Conservation (phyloP, 208 protist species). For the Wallacemonas sp. region DNA sequence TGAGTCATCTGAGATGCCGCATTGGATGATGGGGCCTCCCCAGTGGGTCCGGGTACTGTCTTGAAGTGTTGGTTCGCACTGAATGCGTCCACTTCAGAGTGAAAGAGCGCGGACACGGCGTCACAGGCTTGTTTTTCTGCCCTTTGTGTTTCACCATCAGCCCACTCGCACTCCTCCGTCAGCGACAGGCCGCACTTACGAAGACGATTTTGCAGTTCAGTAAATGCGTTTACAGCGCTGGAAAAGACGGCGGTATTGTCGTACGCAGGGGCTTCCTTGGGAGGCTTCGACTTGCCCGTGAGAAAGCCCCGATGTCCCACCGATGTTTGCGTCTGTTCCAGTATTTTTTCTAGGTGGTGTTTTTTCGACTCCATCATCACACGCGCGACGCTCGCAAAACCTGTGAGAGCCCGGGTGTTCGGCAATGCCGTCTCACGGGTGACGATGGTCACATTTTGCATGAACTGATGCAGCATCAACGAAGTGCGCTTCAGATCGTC, state of each 20-base stretch:
- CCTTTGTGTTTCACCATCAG: background rate
- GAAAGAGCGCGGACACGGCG: background rate
- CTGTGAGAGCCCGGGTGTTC: background rate
- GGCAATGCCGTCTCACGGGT: background rate
- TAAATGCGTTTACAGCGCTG: background rate
- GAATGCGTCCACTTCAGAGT: background rate
- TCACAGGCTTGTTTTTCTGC: background rate
- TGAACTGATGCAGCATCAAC: slow-evolving; percentile 6
- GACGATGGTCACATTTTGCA: slow-evolving; percentile 7
- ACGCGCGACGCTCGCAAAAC: background rate
- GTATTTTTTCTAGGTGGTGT: background rate
- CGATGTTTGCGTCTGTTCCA: background rate
- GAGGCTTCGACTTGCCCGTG: slow-evolving; percentile 2
- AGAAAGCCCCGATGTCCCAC: background rate
- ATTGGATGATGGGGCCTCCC: background rate
- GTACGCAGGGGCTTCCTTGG: slow-evolving; percentile 10
- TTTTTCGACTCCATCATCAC: background rate
- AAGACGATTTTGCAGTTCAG: slow-evolving; percentile 1
- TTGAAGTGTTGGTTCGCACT: slow-evolving; percentile 1
- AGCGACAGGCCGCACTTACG: background rate
- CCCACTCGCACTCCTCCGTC: background rate
- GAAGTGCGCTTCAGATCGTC: slow-evolving; percentile 2
- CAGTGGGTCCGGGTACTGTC: background rate
- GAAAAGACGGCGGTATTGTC: slow-evolving; percentile 11
- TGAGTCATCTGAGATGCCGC: background rate